Evolutionary conservation across 108 stramenopile species (phyloP), one percentile per base, ranked within the genome.

Genomic region (Skeletonema grethae): DNA sequence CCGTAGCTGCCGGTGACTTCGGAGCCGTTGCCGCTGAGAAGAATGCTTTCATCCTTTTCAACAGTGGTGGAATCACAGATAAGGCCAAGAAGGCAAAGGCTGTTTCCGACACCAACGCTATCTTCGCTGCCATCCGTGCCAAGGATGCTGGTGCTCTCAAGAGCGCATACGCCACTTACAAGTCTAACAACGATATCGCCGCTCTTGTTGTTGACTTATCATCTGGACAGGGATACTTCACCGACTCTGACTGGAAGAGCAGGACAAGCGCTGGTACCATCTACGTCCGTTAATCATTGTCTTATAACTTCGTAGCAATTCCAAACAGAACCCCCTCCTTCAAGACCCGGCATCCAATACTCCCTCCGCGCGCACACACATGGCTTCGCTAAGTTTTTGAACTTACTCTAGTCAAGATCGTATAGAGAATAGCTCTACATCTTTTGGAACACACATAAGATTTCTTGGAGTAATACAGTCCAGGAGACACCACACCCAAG

Each of bases 41-140:
- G 93, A 96, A 93, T 83, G 91, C 89, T 65, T 97, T 97, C 77
- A 79, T 89, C 66, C 89, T 97, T 34, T 97, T 92, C 93, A 97
- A 97, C 89, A 93, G 91, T 7, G 97, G 97, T 57, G 97, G 84
- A 39, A 77, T 82, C 73, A 87, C 84, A 72, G 84, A 84, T 62
- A 93, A 90, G 88, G 69, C 69, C 29, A 73, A 66, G 67, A 89
- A 92, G 90, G 70, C 79, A 31, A 80, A 60, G 4, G 92, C 95
- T 72, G 85, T 94, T 34, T 82, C 59, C 31, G 87, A 69, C 56
- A 92, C 91, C 73, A 93, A 92, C 72, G 88, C 66, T 3, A 90
- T 96, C 73, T 93, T 93, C 70, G 82, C 84, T 13, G 95, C 90
- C 62, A 87, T 95, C 77, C 84, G 88, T 45, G 56, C 83, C 25